Base-by-base conservation (phyloP, 78 protist genomes). In the Dictyostelium brefeldianum region DNA sequence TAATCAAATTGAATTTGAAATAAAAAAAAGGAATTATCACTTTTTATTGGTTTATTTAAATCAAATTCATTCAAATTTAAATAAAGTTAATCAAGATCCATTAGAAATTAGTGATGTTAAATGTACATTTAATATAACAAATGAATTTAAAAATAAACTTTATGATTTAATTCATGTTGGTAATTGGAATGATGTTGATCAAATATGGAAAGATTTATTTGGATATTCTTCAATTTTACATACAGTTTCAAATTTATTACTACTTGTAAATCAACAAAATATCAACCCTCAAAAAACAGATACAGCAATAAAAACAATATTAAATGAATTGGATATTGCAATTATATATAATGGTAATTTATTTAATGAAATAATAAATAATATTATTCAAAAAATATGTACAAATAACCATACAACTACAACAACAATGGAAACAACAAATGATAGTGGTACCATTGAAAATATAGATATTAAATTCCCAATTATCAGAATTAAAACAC, bases 271-370 rank as follows among this genome's bases (percentile, higher is more conserved):
- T n/a, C n/a, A n/a, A 3, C 43, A 36, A 36, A 36, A 36, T 2
- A 36, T 3, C 43, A 36, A 2, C 2, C 43, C 43, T 64, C 5
- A 27, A n/a, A 22, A 59, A 6, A 11, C 17, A 14, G 4, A n/a
- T 74, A n/a, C 22, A 14, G 15, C 20, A 22, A 74, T n/a, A 1
- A 74, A 14, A 46, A 74, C 15, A 0, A 11, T 75, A 9, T 27
- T 75, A 18, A 36, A 83, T 46, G 20, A 20, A 31, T 62, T 90
- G 50, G 94, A 90, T 31, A 62, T 59, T 59, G 77, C 90, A n/a
- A 17, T 90, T 7, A 1, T 90, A 51, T n/a, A 78, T 73, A 85
- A 85, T 56, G 94, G 79, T 51, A 20, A n/a, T n/a, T 48, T 87
- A 50, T 87, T 62, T 20, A 48, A 64, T 29, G 1, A 18, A 20